Percentiles rank a stretch among this genome's conserved stretches.
phyloP scores from a whole-genome alignment of 1,284 basidiomycete genomes.

The Filobasidium uniguttulatum region DNA sequence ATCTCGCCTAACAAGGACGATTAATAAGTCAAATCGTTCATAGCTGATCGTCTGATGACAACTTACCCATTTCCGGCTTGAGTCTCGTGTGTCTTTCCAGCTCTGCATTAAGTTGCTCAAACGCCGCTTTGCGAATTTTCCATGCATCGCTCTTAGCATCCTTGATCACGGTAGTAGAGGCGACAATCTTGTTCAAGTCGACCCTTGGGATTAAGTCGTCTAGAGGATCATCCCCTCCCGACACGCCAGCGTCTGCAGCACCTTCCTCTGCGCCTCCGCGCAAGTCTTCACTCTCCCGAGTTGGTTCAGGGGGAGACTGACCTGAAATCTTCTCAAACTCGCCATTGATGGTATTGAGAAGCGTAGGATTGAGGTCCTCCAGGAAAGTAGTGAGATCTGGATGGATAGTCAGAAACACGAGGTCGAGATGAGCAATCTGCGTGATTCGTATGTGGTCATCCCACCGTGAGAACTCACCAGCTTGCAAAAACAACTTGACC shows the following conservation, averaged over 20 bases:
- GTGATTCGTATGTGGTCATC: not conserved
- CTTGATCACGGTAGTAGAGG: constrained; percentile 65
- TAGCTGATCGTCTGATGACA: not conserved
- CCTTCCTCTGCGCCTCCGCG: constrained; percentile 36
- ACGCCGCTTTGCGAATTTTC: constrained; percentile 93
- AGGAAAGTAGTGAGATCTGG: constrained; percentile 82
- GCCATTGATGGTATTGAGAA: constrained; percentile 74
- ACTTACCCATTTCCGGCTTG: constrained; percentile 74
- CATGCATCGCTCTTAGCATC: constrained; percentile 85
- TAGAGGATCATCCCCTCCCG: constrained; percentile 51
- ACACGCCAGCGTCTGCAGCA: constrained; percentile 24
- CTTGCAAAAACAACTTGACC: constrained; percentile 78
- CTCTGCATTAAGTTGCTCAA: constrained; percentile 70
- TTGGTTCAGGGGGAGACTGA: constrained; percentile 64
- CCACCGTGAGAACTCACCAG: constrained; percentile 45
- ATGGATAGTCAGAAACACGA: constrained; percentile 8
- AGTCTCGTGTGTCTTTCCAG: constrained; percentile 88
- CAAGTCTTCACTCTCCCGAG: constrained; percentile 59
- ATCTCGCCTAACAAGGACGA: constrained; percentile 60
- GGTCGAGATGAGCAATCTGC: not conserved
- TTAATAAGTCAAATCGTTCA: not conserved
- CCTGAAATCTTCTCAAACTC: constrained; percentile 94
- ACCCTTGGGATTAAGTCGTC: constrained; percentile 93
- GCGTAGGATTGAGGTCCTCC: constrained; percentile 86
- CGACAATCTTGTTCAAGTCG: constrained; percentile 76